Evolutionary conservation across 2,329 filamentous ascomycete genomes (phyloP).

Genomic region (Graphilbum fragrans): DNA sequence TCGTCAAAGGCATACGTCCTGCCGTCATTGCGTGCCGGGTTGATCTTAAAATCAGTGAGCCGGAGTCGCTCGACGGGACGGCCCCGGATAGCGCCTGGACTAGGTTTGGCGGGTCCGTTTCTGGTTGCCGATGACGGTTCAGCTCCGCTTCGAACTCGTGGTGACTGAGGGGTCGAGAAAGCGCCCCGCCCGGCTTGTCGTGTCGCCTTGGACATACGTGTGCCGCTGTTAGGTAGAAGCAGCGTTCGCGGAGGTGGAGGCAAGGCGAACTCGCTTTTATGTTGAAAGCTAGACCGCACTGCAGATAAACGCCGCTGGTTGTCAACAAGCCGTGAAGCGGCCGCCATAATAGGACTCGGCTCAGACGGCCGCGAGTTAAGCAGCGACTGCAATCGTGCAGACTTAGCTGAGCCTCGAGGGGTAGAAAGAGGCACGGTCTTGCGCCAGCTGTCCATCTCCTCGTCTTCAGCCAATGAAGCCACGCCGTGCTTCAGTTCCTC

Average conservation of each 20-base stretch:
- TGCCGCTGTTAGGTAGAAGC: not conserved
- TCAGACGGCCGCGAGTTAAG: constrained; percentile 7
- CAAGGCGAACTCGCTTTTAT: constrained; percentile 2
- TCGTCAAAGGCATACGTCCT: constrained; percentile 62
- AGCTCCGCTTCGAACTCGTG: too few species aligned
- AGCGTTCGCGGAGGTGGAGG: constrained; percentile 7
- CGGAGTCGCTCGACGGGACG: constrained; percentile 44
- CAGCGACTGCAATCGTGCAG: constrained; percentile 6
- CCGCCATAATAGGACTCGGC: constrained; percentile 5
- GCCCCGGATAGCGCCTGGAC: constrained; percentile 37
- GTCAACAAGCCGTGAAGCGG: not conserved
- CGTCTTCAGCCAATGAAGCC: too few species aligned
- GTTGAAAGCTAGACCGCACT: not conserved
- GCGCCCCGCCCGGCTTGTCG: too few species aligned
- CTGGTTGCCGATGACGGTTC: too few species aligned
- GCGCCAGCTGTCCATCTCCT: too few species aligned
- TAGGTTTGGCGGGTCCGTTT: too few species aligned
- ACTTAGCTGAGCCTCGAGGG: not conserved
- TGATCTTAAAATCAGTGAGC: constrained; percentile 70
- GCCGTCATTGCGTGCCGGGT: constrained; percentile 59
- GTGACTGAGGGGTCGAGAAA: too few species aligned
- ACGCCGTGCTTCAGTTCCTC: too few species aligned
- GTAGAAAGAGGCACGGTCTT: too few species aligned
- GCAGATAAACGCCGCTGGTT: not conserved
- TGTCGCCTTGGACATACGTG: not conserved